Evolutionary conservation across 306 rosid genomes (phyloP), one percentile per base, ranked within the genome.

Genomic region (Acmispon strigosus): DNA sequence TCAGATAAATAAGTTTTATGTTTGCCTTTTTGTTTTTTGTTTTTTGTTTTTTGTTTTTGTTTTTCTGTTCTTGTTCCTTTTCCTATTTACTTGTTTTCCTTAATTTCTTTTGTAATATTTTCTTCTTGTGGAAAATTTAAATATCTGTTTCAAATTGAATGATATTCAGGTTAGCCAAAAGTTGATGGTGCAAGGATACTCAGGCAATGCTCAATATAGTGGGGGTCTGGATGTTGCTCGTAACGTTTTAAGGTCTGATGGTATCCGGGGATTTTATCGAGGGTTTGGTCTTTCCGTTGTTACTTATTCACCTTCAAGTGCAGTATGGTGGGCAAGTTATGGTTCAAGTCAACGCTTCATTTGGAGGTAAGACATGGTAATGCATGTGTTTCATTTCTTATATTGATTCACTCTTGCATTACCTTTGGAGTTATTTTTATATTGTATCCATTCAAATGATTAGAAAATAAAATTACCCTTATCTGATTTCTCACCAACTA

Each of bases 271-370:
- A 79, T 74, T 94, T 36, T 94, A 91, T 81, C 88, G 92, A 70
- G 99, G 99, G 68, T 94, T 91, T 76, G 97, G 99, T 60, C 87
- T 94, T 64, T 94, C 97, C 48, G 84, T 82, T 73, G 61, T 91
- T 86, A 94, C 99, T 67, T 91, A 94, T 78, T 77, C 97, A 50
- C 97, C 99, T 73, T 82, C 99, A 24, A 91, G 92, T 59, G 99
- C 99, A 62, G 97, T 91, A 50, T 94, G 99, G 99, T 94, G 99
- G 99, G 99, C 99, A 68, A 94, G 95, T 84, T 94, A 94, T 66
- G 97, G 97, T 79, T 84, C 99, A 73, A 94, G 97, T 81, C 99
- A 94, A 80, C 99, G 96, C 18, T 49, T 80, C 75, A 86, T 94
- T 79, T 91, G 97, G 99, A 89, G 97, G 99, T 94, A 77, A 85